A percentile compares a stretch with the other conserved stretches of the same genome.
Conservation (phyloP, 2,329 filamentous ascomycete species). For the Nakataea oryzae region DNA sequence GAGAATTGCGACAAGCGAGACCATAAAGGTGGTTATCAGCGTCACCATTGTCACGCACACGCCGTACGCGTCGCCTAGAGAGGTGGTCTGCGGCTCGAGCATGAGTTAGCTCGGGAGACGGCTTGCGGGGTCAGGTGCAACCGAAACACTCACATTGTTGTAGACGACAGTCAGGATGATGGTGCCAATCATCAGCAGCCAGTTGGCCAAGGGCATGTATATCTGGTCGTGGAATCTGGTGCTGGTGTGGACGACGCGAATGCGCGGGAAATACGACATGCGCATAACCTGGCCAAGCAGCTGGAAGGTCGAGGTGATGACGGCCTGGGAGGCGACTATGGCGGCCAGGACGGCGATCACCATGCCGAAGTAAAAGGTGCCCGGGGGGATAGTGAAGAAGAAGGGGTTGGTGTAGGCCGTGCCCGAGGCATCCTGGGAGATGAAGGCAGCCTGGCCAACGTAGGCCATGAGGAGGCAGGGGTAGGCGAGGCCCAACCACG, state of each 20-base stretch:
- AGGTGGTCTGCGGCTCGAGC: slow-evolving; percentile 36
- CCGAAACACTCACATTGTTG: slow-evolving; percentile 42
- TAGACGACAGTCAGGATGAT: slow-evolving; percentile 67
- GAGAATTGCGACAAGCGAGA: slow-evolving; percentile 57
- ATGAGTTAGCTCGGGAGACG: background rate
- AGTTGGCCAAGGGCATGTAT: slow-evolving; percentile 67
- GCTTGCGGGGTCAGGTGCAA: slow-evolving; percentile 8
- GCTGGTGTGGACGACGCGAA: slow-evolving; percentile 63
- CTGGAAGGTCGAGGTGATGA: slow-evolving; percentile 69
- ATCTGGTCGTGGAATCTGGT: slow-evolving; percentile 62
- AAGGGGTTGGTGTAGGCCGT: slow-evolving; percentile 62
- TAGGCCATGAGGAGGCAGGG: slow-evolving; percentile 59
- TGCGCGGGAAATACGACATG: slow-evolving; percentile 62
- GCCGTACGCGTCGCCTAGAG: slow-evolving; percentile 61
- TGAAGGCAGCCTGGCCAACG: slow-evolving; percentile 65
- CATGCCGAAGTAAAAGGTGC: slow-evolving; percentile 49
- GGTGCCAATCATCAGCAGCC: slow-evolving; percentile 65
- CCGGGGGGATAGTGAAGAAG: slow-evolving; percentile 56
- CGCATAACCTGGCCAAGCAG: slow-evolving; percentile 62
- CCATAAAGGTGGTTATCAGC: slow-evolving; percentile 65
- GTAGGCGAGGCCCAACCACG: slow-evolving; percentile 58
- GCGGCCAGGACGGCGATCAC: slow-evolving; percentile 60
- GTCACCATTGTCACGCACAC: slow-evolving; percentile 70
- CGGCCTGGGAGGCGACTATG: slow-evolving; percentile 67
- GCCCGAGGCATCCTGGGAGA: slow-evolving; percentile 40